phyloP scores from a whole-genome alignment of 2,329 filamentous ascomycete species.

The Cordyceps cateniannulata region DNA sequence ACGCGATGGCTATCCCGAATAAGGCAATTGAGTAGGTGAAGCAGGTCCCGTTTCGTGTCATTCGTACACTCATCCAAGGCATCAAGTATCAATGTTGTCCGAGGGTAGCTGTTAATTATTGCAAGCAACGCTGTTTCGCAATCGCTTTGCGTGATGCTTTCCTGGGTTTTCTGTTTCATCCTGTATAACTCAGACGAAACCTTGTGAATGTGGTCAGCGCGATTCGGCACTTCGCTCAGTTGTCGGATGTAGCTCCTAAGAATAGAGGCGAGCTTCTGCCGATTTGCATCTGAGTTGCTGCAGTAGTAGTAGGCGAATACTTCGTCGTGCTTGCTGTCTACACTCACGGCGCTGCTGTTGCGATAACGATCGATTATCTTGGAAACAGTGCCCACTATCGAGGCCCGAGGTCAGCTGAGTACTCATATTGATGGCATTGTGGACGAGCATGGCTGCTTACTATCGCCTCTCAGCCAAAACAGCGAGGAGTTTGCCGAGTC shows the following conservation, averaged over 20 bases:
- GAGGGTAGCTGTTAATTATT: not conserved
- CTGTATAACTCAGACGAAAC: not conserved
- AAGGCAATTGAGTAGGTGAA: not conserved
- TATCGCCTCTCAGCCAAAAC: not conserved
- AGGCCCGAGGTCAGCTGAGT: not conserved
- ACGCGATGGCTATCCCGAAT: not conserved
- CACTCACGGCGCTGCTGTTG: too few species aligned
- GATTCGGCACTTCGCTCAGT: not conserved
- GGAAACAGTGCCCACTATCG: not conserved
- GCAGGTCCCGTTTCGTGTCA: not conserved
- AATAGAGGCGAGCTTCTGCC: not conserved
- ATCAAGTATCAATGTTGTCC: not conserved
- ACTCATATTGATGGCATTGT: not conserved
- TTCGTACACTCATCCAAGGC: not conserved
- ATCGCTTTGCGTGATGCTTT: not conserved
- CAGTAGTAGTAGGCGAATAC: not conserved
- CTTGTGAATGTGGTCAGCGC: not conserved
- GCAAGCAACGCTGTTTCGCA: not conserved
- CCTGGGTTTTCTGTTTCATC: not conserved
- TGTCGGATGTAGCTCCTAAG: not conserved
- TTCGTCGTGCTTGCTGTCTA: not conserved
- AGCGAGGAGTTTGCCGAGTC: not conserved
- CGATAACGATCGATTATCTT: not conserved
- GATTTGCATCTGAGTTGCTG: not conserved
- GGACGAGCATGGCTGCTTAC: not conserved